Conservation (phyloP, 257 asterid species). For the Gardenia jasminoides region DNA sequence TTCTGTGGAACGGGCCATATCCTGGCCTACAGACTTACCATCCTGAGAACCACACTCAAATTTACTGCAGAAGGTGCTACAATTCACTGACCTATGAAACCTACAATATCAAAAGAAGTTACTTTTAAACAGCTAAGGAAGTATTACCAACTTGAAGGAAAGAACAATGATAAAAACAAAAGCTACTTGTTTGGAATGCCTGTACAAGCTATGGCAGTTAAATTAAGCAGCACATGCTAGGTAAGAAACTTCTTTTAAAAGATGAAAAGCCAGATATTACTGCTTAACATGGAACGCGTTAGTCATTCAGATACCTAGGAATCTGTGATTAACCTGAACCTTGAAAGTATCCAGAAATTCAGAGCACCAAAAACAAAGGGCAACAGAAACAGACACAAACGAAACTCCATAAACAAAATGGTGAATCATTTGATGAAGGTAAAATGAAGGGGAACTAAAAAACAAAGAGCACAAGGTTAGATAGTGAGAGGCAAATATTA, state of each 20-base stretch:
- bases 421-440: neutral
- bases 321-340: neutral
- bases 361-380: neutral
- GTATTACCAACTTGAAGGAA: neutral
- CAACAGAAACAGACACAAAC: neutral
- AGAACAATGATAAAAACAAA: neutral
- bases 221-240: neutral
- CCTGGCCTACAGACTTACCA: constrained; percentile 29
- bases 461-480: neutral
- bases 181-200: neutral
- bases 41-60: constrained; percentile 30
- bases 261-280: neutral
- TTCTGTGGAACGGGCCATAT: constrained; percentile 31
- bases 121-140: constrained; percentile 9
- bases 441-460: neutral
- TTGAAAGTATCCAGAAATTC: neutral
- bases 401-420: neutral
- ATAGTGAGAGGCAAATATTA: neutral
- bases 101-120: constrained; percentile 38
- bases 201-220: neutral
- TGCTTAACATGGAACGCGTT: neutral
- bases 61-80: constrained; percentile 42
- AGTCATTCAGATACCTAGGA: neutral
- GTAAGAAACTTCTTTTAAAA: neutral
- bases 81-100: constrained; percentile 73